phyloP scores from a whole-genome alignment of 2,329 filamentous ascomycete species.

The Aspergillus jensenii region DNA sequence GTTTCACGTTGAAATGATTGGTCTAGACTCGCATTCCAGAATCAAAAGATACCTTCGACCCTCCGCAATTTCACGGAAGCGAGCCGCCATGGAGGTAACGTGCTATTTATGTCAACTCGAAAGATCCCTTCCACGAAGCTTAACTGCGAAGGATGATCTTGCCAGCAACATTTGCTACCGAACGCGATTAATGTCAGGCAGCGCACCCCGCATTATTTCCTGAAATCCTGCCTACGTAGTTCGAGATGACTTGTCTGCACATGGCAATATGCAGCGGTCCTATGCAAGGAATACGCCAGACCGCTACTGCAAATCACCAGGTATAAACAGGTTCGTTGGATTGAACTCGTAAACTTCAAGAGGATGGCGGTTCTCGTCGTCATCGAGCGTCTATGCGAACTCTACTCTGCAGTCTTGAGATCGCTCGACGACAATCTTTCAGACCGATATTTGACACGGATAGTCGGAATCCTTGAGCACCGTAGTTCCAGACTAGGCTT shows the following conservation, averaged over 20 bases:
- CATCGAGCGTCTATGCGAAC: not conserved
- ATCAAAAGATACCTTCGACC: too few species aligned
- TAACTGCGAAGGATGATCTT: too few species aligned
- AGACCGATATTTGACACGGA: too few species aligned
- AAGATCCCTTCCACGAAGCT: too few species aligned
- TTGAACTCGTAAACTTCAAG: not conserved
- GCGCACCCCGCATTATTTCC: not conserved
- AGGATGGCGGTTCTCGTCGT: not conserved
- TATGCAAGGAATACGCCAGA: not conserved
- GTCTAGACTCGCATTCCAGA: not conserved
- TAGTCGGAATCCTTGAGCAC: too few species aligned
- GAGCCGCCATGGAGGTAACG: too few species aligned
- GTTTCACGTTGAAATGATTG: not conserved
- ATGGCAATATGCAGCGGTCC: not conserved
- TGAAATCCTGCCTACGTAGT: not conserved
- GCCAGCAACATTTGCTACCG: not conserved
- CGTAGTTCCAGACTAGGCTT: too few species aligned
- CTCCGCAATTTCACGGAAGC: too few species aligned
- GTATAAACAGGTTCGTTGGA: not conserved
- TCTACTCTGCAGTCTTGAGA: too few species aligned
- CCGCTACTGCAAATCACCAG: not conserved
- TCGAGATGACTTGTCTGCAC: not conserved
- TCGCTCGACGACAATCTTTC: too few species aligned
- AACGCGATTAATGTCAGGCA: not conserved
- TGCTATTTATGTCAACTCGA: too few species aligned